Evolutionary conservation across 192 early-diverging fungal genomes (phyloP), one percentile per base, ranked within the genome.

Genomic region (Spizellomyces punctatus): DNA sequence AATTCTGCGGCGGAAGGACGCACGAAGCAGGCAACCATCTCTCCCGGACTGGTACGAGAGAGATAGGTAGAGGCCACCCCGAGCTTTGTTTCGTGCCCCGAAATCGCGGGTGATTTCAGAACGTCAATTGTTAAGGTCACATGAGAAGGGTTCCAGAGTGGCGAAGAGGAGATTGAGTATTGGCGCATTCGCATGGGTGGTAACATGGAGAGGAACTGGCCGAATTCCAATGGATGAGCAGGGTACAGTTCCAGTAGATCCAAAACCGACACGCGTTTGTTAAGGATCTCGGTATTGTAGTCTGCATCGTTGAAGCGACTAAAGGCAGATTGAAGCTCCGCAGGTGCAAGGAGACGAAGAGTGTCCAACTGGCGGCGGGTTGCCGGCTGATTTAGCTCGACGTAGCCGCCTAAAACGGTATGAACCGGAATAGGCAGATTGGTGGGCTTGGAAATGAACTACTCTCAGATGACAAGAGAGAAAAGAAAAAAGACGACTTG

Each of bases 111-210:
- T 36, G 27, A 0, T 36, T 36, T 36, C 27, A 36, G 27, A 36
- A 36, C 27, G 27, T 36, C 27, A 36, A 36, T 36, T 36, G 27
- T 36, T 36, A 36, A 36, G 3, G 27, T 36, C 27, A 36, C 27
- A 3, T 36, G 27, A 3, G 3, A 36, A 36, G 27, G 27, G 27
- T 36, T 36, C 27, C 27, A 36, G 3, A 36, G 27, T 36, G 27
- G 27, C 27, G 27, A 36, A 36, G 27, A 36, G 27, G 27, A 36
- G 59, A 61, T 61, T 2, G 59, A 61, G 59, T 61, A 61, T 61
- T 61, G 59, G 59, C 59, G 59, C 59, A 61, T 61, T 17, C 59
- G 59, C 59, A 61, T 61, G 59, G 59, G 59, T 2, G 59, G 59
- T 14, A 61, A 4, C 14, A 61, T 17, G 12, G 59, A 61, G 59